Base-by-base conservation (phyloP, 192 early-diverging fungal genomes). In the Linnemannia zychae region DNA sequence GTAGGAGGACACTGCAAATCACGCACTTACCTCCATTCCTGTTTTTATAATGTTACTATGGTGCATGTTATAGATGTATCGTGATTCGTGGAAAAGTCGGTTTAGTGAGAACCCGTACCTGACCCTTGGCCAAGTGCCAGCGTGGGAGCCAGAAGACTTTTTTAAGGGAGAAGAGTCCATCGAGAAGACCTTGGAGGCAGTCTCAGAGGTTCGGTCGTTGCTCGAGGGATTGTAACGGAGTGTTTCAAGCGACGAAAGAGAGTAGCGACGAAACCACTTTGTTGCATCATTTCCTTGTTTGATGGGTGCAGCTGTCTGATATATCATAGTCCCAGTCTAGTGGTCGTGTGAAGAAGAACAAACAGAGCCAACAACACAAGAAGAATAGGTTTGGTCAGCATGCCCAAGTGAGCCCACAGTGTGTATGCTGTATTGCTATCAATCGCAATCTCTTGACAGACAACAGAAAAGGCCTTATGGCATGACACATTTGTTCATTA, bases 101-200 rank as follows among this genome's bases (percentile, higher is more conserved):
- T 79, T 85, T 50, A 74, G 77, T 49, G 83, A 85, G 47, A 85
- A 85, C 34, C 83, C 83, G 12, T 73, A 78, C 70, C 74, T 85
- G 34, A 66, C 74, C 34, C 16, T 85, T 7, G 83, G 83, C 7
- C 77, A 79, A 49, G 68, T 75, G 1, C 68, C 83, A 4, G 37
- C 17, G 0, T 85, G 83, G 83, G 48, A 53, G 24, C 77, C 83
- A 20, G 53, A 68, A 24, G 77, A 85, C 77, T 85, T 85, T 79
- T 44, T 79, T 22, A 38, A 40, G 18, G 73, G 63, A 24, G 77
- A 85, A 1, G 83, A 85, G 48, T 28, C 73, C 0, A 69, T 79
- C 18, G 40, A n/a, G 34, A 72, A 49, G 38, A 85, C 83, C 1
- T 12, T 85, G 18, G 77, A 79, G 60, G 46, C 57, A 17, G 65